phyloP scores from a whole-genome alignment of 2,329 filamentous ascomycete genomes.

The Blastomyces gilchristii region DNA sequence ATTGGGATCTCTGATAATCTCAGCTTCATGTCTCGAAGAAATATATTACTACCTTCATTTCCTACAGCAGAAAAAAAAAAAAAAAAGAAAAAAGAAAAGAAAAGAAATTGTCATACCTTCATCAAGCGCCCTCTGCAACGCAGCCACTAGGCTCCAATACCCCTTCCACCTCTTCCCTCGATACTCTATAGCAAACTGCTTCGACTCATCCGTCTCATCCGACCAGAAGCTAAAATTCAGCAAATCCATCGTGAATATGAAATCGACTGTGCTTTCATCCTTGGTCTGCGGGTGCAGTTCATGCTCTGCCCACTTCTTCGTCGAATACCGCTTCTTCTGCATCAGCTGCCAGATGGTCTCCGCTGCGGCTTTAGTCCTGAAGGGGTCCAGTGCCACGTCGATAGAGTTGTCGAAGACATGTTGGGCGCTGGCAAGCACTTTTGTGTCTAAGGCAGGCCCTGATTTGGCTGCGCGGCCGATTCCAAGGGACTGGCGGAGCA shows the following conservation, averaged over 20 bases:
- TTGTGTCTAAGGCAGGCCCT: slow-evolving; percentile 58
- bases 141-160: slow-evolving; percentile 88
- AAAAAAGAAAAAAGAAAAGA: neutral
- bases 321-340: slow-evolving; percentile 73
- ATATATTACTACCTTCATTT: neutral
- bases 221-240: slow-evolving; percentile 98
- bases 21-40: slow-evolving; percentile 7
- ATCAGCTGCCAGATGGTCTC: slow-evolving; percentile 69
- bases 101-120: slow-evolving; percentile 48
- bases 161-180: slow-evolving; percentile 75
- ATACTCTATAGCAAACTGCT: slow-evolving; percentile 77
- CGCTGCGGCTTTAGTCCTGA: slow-evolving; percentile 71
- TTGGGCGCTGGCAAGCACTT: slow-evolving; percentile 71
- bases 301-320: slow-evolving; percentile 75
- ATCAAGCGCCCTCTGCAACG: slow-evolving; percentile 75
- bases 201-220: slow-evolving; percentile 49
- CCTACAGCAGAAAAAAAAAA: neutral
- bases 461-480: slow-evolving; percentile 47
- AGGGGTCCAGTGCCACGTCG: slow-evolving; percentile 81
- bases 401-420: slow-evolving; percentile 86
- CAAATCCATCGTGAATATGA: slow-evolving; percentile 95
- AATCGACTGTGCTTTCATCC: slow-evolving; percentile 69
- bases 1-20: slow-evolving; percentile 62
- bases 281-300: slow-evolving; percentile 79
- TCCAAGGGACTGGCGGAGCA: slow-evolving; percentile 70